Conservation (phyloP, 2,329 filamentous ascomycete genomes). For the Davidsoniella neocaledoniae region DNA sequence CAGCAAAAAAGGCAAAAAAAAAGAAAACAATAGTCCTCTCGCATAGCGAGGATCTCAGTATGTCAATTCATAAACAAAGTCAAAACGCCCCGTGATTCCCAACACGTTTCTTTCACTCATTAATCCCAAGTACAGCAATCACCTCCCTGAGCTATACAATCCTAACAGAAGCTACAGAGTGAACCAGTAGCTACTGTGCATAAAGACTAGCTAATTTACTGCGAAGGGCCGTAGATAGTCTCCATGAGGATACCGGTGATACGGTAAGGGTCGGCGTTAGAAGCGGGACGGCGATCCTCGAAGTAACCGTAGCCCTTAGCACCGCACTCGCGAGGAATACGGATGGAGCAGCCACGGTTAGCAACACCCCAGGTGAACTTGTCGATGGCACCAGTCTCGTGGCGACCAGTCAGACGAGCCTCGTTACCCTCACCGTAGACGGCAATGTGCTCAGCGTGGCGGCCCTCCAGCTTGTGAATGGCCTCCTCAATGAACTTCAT, state of each 20-base stretch:
- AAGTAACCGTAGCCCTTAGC: conserved; percentile 92
- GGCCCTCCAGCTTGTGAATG: conserved; percentile 66
- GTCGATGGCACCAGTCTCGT: conserved; percentile 91
- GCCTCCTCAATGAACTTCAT: conserved; percentile 87
- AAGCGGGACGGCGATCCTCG: conserved; percentile 67
- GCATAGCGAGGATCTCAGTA: background rate
- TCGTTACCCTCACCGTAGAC: conserved; percentile 96
- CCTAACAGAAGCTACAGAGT: too few species aligned
- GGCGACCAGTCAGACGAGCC: conserved; percentile 74
- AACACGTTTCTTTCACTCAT: conserved; percentile 9
- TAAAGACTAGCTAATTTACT: conserved; percentile 6
- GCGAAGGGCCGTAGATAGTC: conserved; percentile 32
- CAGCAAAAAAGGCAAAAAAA: conserved; percentile 1
- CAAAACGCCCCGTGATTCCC: conserved; percentile 12
- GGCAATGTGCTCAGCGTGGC: conserved; percentile 71
- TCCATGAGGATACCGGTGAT: conserved; percentile 65
- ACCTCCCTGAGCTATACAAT: too few species aligned
- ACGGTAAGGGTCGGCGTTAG: conserved; percentile 77
- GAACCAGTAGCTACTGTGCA: too few species aligned
- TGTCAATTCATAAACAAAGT: conserved; percentile 6
- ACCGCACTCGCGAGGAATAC: conserved; percentile 72
- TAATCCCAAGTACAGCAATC: conserved; percentile 1
- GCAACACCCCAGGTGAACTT: conserved; percentile 88
- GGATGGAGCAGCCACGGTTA: conserved; percentile 87
- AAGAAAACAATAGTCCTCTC: background rate